A percentile compares a stretch with the other conserved stretches of the same genome.
Conservation (phyloP, 2,329 filamentous ascomycete genomes). For the Phaeophleospora eucalypticola region DNA sequence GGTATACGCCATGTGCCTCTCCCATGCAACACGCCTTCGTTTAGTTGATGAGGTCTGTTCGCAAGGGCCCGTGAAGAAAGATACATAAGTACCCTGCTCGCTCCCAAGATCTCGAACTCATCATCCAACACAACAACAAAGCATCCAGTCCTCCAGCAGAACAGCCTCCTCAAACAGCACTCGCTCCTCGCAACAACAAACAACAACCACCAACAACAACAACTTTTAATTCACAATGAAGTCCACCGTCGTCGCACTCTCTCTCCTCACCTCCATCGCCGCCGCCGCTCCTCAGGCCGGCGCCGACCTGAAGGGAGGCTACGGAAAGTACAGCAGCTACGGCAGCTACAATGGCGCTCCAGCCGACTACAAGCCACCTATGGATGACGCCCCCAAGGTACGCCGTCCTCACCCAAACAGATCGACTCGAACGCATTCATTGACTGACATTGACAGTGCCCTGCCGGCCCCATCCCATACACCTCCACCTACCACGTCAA, state of each 20-base stretch:
- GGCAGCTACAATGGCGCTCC: background rate
- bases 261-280: background rate
- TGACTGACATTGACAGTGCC: no score
- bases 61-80: background rate
- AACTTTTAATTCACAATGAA: background rate
- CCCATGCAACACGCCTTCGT: background rate
- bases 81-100: background rate
- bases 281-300: background rate
- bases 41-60: background rate
- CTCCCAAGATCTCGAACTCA: background rate
- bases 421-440: no score
- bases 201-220: background rate
- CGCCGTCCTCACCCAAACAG: no score
- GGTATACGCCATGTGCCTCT: background rate
- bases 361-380: background rate
- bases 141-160: background rate
- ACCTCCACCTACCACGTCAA: conserved; percentile 48
- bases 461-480: conserved; percentile 35
- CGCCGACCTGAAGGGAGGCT: background rate
- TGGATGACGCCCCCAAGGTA: background rate
- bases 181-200: background rate
- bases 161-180: no score
- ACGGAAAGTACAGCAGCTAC: background rate
- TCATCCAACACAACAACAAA: background rate
- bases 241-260: background rate